Evolutionary conservation across 768 basidiomycete species (phyloP).

Genomic region (Roridomyces roridus): DNA sequence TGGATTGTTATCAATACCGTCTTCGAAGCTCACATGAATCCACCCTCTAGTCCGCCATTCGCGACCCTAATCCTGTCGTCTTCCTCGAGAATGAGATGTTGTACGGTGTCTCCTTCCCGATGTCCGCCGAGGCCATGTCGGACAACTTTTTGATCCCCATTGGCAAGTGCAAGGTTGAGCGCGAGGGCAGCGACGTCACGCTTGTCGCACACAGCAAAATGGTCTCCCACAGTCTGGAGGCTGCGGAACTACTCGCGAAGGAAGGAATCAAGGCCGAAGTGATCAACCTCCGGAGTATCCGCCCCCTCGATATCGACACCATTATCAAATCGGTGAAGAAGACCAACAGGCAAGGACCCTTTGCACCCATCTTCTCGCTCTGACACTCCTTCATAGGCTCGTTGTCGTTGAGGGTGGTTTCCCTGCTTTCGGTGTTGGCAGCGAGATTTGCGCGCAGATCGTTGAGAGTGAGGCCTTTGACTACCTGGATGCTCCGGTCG

Average conservation of each 20-base stretch:
- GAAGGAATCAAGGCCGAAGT: slow-evolving; percentile 98
- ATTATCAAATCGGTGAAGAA: slow-evolving; percentile 98
- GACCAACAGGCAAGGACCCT: slow-evolving; percentile 80
- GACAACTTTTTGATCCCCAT: slow-evolving; percentile 95
- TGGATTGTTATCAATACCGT: slow-evolving; percentile 21
- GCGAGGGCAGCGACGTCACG: slow-evolving; percentile 90
- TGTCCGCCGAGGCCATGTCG: slow-evolving; percentile 94
- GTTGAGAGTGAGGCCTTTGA: slow-evolving; percentile 98
- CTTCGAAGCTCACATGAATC: not conserved
- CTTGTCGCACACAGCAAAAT: slow-evolving; percentile 98
- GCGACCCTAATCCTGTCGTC: slow-evolving; percentile 97
- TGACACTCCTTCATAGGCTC: slow-evolving; percentile 55
- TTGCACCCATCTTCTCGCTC: not conserved
- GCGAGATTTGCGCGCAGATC: slow-evolving; percentile 97
- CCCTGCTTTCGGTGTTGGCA: slow-evolving; percentile 98
- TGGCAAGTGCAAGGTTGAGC: slow-evolving; percentile 97
- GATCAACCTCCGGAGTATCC: slow-evolving; percentile 94
- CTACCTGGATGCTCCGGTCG: slow-evolving; percentile 97
- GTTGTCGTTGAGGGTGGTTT: slow-evolving; percentile 98
- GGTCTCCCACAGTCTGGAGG: slow-evolving; percentile 95
- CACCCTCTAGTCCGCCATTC: slow-evolving; percentile 80
- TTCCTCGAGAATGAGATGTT: slow-evolving; percentile 99
- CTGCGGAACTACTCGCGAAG: slow-evolving; percentile 91
- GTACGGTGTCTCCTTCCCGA: slow-evolving; percentile 96
- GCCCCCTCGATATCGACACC: slow-evolving; percentile 96